Evolutionary conservation across 1,139 yeast genomes (phyloP).

Genomic region (Geotrichum citri-aurantii): DNA sequence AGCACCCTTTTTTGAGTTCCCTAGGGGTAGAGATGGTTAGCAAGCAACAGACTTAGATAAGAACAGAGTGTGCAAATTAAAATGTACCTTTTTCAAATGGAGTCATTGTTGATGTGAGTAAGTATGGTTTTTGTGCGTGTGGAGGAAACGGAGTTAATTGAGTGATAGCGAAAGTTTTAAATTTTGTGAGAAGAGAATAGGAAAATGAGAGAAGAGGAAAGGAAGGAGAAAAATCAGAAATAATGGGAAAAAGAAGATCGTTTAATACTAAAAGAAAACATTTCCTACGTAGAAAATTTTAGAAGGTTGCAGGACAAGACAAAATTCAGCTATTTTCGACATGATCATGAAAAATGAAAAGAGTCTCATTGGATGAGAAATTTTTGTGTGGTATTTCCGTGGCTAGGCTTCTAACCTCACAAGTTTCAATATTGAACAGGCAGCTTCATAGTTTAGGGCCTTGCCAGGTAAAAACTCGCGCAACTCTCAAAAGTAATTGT

Average conservation of each 20-base stretch:
- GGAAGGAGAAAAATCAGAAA: not conserved
- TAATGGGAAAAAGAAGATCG: not conserved
- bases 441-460: too few relatives aligned
- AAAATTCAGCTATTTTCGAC: not conserved
- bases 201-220: not conserved
- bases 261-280: not conserved
- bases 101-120: not conserved
- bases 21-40: slow-evolving; percentile 31
- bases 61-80: not conserved
- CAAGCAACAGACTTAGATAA: not conserved
- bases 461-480: too few relatives aligned
- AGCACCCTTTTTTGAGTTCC: slow-evolving; percentile 96
- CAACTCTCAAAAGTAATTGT: not conserved
- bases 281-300: not conserved
- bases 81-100: not conserved
- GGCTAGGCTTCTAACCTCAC: too few relatives aligned
- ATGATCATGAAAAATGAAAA: not conserved
- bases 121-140: not conserved
- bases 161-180: too few relatives aligned
- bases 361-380: not conserved
- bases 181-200: too few relatives aligned
- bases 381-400: not conserved
- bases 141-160: too few relatives aligned
- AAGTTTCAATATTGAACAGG: not conserved
- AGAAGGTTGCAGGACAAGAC: not conserved